Percentiles rank a stretch among this genome's conserved stretches.
Evolutionary conservation across 2,329 filamentous ascomycete genomes (phyloP).

Genomic region (Xylaria hypoxylon): DNA sequence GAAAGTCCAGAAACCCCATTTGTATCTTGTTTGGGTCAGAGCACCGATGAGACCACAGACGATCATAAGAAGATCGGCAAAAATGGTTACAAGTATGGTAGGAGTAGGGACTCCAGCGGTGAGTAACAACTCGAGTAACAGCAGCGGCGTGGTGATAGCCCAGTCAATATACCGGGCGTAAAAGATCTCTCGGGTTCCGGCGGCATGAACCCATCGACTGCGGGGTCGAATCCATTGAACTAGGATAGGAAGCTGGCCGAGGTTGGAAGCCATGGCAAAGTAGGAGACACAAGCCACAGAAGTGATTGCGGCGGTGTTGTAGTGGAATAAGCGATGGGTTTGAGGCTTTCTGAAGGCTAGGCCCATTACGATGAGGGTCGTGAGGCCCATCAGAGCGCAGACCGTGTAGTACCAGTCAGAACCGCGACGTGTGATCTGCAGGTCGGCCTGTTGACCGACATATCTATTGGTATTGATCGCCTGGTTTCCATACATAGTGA

Average conservation of each 20-base stretch:
- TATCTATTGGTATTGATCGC: slow-evolving; percentile 60
- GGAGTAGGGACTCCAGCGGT: slow-evolving; percentile 74
- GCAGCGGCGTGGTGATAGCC: slow-evolving; percentile 71
- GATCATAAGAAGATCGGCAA: slow-evolving; percentile 75
- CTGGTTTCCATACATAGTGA: slow-evolving; percentile 53
- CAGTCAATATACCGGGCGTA: slow-evolving; percentile 75
- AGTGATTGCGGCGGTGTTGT: slow-evolving; percentile 69
- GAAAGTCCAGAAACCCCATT: slow-evolving; percentile 75
- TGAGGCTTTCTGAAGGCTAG: slow-evolving; percentile 65
- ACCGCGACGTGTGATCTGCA: slow-evolving; percentile 68
- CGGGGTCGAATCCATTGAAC: slow-evolving; percentile 66
- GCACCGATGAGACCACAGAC: slow-evolving; percentile 75
- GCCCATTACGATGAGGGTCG: slow-evolving; percentile 65
- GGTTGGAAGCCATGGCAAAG: slow-evolving; percentile 74
- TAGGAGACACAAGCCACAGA: slow-evolving; percentile 72
- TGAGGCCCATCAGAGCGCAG: slow-evolving; percentile 67
- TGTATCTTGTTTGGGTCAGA: slow-evolving; percentile 71
- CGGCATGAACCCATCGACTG: slow-evolving; percentile 57
- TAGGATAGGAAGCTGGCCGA: slow-evolving; percentile 72
- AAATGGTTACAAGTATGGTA: slow-evolving; percentile 70
- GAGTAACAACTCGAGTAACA: slow-evolving; percentile 71
- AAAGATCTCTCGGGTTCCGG: slow-evolving; percentile 71
- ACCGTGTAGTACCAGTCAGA: slow-evolving; percentile 74
- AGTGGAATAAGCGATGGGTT: slow-evolving; percentile 70
- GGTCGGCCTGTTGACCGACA: slow-evolving; percentile 63